Conservation (phyloP, 1,139 yeast genomes). For the Meyerozyma smithsonii region DNA sequence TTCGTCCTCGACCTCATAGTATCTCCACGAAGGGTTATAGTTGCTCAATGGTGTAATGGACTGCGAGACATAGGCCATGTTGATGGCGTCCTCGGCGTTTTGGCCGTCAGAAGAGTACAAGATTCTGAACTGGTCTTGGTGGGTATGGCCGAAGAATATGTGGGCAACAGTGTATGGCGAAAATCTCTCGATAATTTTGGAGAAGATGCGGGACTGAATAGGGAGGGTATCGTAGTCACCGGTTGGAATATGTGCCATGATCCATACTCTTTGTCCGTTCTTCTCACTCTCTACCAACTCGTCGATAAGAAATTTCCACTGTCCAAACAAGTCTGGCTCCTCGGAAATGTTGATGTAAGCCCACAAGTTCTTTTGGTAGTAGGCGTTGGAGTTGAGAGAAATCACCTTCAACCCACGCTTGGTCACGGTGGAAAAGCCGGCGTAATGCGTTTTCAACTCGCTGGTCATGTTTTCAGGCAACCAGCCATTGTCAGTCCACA, state of each 20-base stretch:
- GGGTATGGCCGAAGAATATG: constrained; percentile 70
- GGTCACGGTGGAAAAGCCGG: constrained; percentile 59
- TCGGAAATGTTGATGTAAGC: constrained; percentile 50
- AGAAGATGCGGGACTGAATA: constrained; percentile 52
- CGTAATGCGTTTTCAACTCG: constrained; percentile 41
- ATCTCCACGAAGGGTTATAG: constrained; percentile 67
- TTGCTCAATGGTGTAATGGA: constrained; percentile 56
- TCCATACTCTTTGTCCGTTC: constrained; percentile 62
- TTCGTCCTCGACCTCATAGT: constrained; percentile 61
- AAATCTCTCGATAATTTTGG: constrained; percentile 59
- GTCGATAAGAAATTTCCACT: constrained; percentile 54
- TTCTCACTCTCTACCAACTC: constrained; percentile 58
- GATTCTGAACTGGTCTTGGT: constrained; percentile 61
- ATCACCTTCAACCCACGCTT: constrained; percentile 56
- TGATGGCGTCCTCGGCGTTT: constrained; percentile 40
- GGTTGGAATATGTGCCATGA: constrained; percentile 65
- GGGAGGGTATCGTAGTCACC: constrained; percentile 55
- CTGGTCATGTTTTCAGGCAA: constrained; percentile 21
- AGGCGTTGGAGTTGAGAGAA: constrained; percentile 62
- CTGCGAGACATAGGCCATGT: constrained; percentile 63
- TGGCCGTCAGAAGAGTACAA: constrained; percentile 41
- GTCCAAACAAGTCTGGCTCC: constrained; percentile 61
- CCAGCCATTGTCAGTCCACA: constrained; percentile 48
- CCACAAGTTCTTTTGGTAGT: constrained; percentile 63
- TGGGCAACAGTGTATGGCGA: constrained; percentile 67